A percentile compares a stretch with the other conserved stretches of the same genome.
These are phyloP conservation scores for Nakataea oryzae DNA, from an alignment of 2,329 filamentous ascomycete species.

Conservation along the genomic window DNA sequence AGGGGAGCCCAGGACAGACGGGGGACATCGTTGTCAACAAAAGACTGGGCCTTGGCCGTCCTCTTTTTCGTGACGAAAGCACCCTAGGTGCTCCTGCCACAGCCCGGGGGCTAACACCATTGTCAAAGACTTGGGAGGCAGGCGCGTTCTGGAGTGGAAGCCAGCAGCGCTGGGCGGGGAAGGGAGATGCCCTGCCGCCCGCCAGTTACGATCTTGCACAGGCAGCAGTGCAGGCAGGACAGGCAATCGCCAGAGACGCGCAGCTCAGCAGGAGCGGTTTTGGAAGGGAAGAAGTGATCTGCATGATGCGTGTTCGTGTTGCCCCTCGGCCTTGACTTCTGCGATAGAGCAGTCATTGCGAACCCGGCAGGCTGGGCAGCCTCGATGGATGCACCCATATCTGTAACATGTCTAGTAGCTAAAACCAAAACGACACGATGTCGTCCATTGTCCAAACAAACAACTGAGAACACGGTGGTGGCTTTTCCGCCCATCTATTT, in stretches of 20 bases:
- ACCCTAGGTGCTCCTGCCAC: not conserved
- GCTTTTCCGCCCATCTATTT: not conserved
- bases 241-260: not conserved
- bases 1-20: not conserved
- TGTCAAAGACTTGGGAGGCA: not conserved
- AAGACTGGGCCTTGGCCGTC: not conserved
- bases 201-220: not conserved
- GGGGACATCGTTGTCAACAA: not conserved
- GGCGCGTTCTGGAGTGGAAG: not conserved
- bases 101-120: too few relatives aligned
- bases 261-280: not conserved
- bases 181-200: not conserved
- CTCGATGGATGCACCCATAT: not conserved
- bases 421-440: not conserved
- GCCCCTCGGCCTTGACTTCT: not conserved
- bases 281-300: not conserved
- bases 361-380: not conserved
- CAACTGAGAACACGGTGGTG: not conserved
- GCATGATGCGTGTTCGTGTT: not conserved
- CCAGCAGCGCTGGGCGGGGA: not conserved
- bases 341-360: too few relatives aligned
- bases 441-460: not conserved
- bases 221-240: not conserved
- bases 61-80: not conserved
- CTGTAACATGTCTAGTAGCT: not conserved